Conservation (phyloP, 495 filamentous ascomycete genomes). For the Penicillium daleae region DNA sequence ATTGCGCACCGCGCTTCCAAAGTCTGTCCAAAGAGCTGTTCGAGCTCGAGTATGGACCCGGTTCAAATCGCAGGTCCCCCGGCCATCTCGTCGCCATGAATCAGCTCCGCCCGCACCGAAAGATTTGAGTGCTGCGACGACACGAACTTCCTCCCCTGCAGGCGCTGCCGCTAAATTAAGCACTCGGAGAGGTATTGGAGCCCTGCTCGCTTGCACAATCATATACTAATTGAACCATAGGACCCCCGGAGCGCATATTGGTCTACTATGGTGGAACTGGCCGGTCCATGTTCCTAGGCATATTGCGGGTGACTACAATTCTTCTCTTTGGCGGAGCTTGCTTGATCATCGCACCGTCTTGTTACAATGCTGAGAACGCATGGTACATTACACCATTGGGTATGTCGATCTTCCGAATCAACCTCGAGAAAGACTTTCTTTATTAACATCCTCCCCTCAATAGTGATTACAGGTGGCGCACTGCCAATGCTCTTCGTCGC, state of each 20-base stretch:
- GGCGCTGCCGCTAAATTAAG: slow-evolving; percentile 33
- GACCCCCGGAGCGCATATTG: slow-evolving; percentile 60
- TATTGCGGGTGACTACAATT: slow-evolving; percentile 70
- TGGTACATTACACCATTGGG: slow-evolving; percentile 49
- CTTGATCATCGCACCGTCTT: slow-evolving; percentile 62
- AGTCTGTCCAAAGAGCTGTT: slow-evolving; percentile 32
- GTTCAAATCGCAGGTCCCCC: slow-evolving; percentile 35
- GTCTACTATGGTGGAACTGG: slow-evolving; percentile 75
- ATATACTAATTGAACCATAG: slow-evolving; percentile 23
- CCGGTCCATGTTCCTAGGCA: slow-evolving; percentile 66
- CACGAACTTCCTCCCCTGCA: slow-evolving; percentile 20
- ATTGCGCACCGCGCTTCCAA: slow-evolving; percentile 37
- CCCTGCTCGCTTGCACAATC: no score
- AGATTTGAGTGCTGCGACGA: slow-evolving; percentile 13
- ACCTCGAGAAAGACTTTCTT: not conserved
- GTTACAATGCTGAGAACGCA: slow-evolving; percentile 53
- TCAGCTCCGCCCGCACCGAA: slow-evolving; percentile 26
- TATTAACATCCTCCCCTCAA: slow-evolving; percentile 5
- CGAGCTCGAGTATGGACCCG: slow-evolving; percentile 34
- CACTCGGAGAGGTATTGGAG: slow-evolving; percentile 35
- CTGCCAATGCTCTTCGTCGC: slow-evolving; percentile 69
- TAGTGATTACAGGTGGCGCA: slow-evolving; percentile 62
- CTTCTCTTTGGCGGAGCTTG: slow-evolving; percentile 68
- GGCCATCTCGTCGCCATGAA: slow-evolving; percentile 34
- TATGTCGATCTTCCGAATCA: slow-evolving; percentile 24